phyloP scores from a whole-genome alignment of 306 rosid species.

The Medicago ruthenica region DNA sequence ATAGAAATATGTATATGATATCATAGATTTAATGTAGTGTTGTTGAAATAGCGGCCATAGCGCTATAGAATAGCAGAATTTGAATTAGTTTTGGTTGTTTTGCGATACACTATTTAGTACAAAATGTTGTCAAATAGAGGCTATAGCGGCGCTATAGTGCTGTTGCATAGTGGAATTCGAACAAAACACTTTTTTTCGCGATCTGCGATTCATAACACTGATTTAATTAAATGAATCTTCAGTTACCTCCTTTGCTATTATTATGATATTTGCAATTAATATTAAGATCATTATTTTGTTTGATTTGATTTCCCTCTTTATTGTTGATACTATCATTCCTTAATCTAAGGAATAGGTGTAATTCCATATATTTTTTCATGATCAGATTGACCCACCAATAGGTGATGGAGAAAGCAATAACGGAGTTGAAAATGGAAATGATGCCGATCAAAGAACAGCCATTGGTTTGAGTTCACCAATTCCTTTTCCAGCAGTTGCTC shows the following conservation, averaged over 20 bases:
- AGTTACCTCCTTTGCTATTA: too few species aligned
- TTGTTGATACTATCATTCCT: too few species aligned
- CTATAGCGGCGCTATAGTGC: background rate
- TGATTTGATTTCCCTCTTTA: too few species aligned
- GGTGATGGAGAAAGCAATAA: slow-evolving; percentile 33
- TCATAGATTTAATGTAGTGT: background rate
- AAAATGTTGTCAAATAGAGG: background rate
- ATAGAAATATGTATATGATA: background rate
- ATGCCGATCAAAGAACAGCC: slow-evolving; percentile 35
- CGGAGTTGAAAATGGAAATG: slow-evolving; percentile 37
- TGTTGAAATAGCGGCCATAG: background rate
- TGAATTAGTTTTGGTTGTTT: background rate
- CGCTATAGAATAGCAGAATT: background rate
- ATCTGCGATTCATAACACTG: background rate
- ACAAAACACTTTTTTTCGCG: background rate
- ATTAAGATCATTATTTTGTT: too few species aligned
- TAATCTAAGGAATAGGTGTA: too few species aligned
- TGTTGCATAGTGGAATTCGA: background rate
- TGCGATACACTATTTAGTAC: background rate
- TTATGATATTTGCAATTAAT: too few species aligned
- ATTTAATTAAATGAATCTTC: too few species aligned
- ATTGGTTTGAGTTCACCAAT: slow-evolving; percentile 55
- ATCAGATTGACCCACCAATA: slow-evolving; percentile 41
- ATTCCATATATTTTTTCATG: background rate
- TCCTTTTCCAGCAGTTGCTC: slow-evolving; percentile 45